Percentiles rank a stretch among this genome's conserved stretches.
These are phyloP conservation scores for Gyrodon lividus DNA, from an alignment of 768 basidiomycete species.

Conservation along the genomic window DNA sequence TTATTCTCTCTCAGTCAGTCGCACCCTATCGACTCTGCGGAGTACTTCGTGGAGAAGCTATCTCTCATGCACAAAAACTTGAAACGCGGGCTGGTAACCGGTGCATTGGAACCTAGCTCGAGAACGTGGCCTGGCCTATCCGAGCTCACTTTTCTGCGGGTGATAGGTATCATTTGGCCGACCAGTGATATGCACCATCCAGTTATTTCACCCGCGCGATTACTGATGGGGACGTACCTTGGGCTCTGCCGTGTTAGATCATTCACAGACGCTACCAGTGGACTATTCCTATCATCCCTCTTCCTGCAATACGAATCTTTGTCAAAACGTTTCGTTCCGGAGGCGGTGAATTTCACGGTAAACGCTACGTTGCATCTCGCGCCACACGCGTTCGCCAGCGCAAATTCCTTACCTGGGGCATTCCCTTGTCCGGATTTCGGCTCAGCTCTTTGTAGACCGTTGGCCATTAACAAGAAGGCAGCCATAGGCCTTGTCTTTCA, in stretches of 20 bases:
- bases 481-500: conserved; percentile 38
- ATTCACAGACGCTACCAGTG: conserved; percentile 73
- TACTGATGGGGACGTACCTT: conserved; percentile 91
- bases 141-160: conserved; percentile 78
- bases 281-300: conserved; percentile 85
- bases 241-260: conserved; percentile 78
- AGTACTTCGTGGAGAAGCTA: conserved; percentile 79
- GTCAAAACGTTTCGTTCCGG: conserved; percentile 87
- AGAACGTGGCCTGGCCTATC: conserved; percentile 88
- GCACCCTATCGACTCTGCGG: conserved; percentile 79
- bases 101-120: conserved; percentile 55
- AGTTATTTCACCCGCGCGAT: conserved; percentile 80
- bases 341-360: conserved; percentile 79
- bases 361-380: conserved; percentile 72
- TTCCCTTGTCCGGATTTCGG: conserved; percentile 75
- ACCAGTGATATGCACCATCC: conserved; percentile 93
- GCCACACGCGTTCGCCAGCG: conserved; percentile 53
- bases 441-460: conserved; percentile 41
- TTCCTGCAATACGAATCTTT: conserved; percentile 80
- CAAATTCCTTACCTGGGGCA: conserved; percentile 55
- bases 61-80: conserved; percentile 93
- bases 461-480: conserved; percentile 40
- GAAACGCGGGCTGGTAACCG: conserved; percentile 72
- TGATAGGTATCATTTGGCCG: conserved; percentile 85
- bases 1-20: conserved; percentile 73